Conservation (phyloP, 2,329 filamentous ascomycete species). For the Xylaria polymorpha region DNA sequence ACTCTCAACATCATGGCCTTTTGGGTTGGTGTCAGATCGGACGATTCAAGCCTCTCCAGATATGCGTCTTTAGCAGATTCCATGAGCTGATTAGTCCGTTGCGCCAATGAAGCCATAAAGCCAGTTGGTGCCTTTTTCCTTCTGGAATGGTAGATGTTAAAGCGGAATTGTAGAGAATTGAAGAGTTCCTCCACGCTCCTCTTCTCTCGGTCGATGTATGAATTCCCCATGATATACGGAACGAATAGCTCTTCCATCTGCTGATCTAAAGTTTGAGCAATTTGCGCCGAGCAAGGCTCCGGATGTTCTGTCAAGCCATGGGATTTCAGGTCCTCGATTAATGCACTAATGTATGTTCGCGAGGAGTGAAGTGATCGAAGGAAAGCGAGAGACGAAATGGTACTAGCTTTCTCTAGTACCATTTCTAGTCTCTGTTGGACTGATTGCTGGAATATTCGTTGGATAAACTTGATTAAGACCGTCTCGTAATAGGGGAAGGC, state of each 20-base stretch:
- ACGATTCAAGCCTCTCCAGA: conserved; percentile 86
- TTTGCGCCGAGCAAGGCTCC: conserved; percentile 88
- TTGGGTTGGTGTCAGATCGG: conserved; percentile 87
- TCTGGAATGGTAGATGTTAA: conserved; percentile 91
- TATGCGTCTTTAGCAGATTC: conserved; percentile 91
- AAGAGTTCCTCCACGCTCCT: conserved; percentile 82
- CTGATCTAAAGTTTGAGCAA: conserved; percentile 78
- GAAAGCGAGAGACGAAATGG: conserved; percentile 91
- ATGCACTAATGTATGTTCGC: conserved; percentile 83
- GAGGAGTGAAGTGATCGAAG: conserved; percentile 91
- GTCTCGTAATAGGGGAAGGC: conserved; percentile 97
- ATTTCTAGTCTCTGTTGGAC: conserved; percentile 96
- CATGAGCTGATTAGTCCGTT: conserved; percentile 88
- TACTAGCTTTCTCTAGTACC: conserved; percentile 93
- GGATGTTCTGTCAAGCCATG: conserved; percentile 97
- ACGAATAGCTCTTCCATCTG: conserved; percentile 83
- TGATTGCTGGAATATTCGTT: conserved; percentile 96
- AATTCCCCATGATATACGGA: conserved; percentile 74
- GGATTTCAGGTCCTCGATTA: conserved; percentile 92
- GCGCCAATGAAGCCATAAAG: conserved; percentile 91
- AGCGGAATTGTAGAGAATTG: conserved; percentile 94
- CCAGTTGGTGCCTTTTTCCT: conserved; percentile 89
- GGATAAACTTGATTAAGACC: conserved; percentile 90
- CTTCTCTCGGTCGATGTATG: conserved; percentile 76
- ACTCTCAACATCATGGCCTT: conserved; percentile 91